Evolutionary conservation across 2,329 filamentous ascomycete species (phyloP), one percentile per base, ranked within the genome.

Genomic region (Aureobasidium subglaciale): DNA sequence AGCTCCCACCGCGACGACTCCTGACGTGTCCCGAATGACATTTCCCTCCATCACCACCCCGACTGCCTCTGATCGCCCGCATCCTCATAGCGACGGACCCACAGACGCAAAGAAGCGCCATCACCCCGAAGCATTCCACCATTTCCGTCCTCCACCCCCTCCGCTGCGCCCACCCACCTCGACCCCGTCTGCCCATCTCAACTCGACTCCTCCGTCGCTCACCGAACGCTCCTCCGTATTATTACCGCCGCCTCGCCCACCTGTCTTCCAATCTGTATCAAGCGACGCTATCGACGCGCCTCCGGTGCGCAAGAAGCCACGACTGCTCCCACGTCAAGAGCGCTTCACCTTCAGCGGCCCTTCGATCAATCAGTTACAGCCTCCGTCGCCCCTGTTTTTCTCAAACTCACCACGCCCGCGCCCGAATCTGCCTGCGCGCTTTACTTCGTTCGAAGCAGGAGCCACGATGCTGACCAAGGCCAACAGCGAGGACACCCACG

Each of bases 381-480:
- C 75, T 3, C 69, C 70, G 1, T 78, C 75, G 41, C 77, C 78
- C 2, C 69, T 80, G 7, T 80, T 80, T 72, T 79, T 80, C 64
- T 78, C 76, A 30, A 72, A 67, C 46, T 70, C 68, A 15, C 55
- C 64, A n/a, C 69, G 65, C 43, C 63, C 61, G 34, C 68, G 75
- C 7, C 78, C 76, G 9, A 64, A 65, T 30, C 70, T 80, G 40
- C 76, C 76, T 16, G 64, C 70, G 32, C 81, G 77, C 73, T 85
- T 75, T 78, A 83, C 65, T 68, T 81, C 70, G 68, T 78, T 69
- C 69, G 79, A 71, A 71, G 77, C 71, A 69, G 81, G 80, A 59
- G 78, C 80, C 27, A 88, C 68, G 62, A 86, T 76, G 70, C 71
- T 79, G 59, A 75, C 72, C 63, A 78, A 75, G 61, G 71, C 75